These are phyloP conservation scores for Xerocomus minutiporus DNA, from an alignment of 1,284 basidiomycete species.

Conservation along the genomic window DNA sequence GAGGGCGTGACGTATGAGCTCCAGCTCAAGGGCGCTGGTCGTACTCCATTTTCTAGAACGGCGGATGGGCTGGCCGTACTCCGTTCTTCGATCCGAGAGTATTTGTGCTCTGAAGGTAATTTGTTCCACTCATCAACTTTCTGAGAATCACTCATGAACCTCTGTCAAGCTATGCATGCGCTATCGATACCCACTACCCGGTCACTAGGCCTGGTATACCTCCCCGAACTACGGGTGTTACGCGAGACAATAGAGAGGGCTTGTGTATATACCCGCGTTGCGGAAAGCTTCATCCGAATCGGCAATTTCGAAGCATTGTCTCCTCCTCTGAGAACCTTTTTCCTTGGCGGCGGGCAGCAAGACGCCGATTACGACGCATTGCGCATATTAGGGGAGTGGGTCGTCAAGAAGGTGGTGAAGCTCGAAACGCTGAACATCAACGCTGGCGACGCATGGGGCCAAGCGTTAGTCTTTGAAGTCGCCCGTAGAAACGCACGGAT, in stretches of 20 bases:
- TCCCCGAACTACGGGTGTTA: conserved; percentile 71
- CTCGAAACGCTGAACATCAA: conserved; percentile 37
- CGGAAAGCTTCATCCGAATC: conserved; percentile 88
- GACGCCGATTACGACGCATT: conserved; percentile 72
- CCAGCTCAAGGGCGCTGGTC: conserved; percentile 90
- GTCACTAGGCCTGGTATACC: conserved; percentile 75
- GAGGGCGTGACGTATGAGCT: conserved; percentile 69
- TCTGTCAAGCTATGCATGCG: conserved; percentile 72
- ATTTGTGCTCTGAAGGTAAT: conserved; percentile 77
- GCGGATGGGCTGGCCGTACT: conserved; percentile 94
- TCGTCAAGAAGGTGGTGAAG: conserved; percentile 54
- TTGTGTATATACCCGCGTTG: conserved; percentile 79
- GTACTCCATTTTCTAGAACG: conserved; percentile 88
- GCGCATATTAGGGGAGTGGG: conserved; percentile 71
- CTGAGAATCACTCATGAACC: neutral
- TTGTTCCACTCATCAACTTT: conserved; percentile 4
- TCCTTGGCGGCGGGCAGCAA: conserved; percentile 72
- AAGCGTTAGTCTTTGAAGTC: conserved; percentile 70
- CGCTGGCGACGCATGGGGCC: conserved; percentile 60
- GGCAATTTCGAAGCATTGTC: conserved; percentile 88
- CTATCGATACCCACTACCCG: conserved; percentile 87
- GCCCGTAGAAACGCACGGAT: conserved; percentile 83
- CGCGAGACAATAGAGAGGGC: conserved; percentile 81
- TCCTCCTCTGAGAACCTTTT: conserved; percentile 62
- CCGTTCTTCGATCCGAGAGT: conserved; percentile 90